phyloP scores from a whole-genome alignment of 2,329 filamentous ascomycete species.

The Arthrobotrys conoides region DNA sequence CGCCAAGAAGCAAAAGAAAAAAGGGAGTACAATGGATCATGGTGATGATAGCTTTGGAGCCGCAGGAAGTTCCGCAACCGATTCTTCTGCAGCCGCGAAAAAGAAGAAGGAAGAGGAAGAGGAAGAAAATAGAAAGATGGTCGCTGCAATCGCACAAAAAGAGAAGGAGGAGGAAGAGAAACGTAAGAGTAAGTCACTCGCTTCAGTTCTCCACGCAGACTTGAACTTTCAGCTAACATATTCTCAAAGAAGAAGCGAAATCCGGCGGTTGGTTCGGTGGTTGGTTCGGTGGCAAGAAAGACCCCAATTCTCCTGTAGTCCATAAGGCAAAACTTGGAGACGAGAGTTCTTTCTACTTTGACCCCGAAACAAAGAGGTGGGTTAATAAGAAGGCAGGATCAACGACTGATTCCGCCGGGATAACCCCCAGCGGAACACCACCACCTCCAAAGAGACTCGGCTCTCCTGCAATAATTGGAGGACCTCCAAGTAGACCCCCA shows the following conservation, averaged over 20 bases:
- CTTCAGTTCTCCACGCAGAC: slow-evolving; percentile 29
- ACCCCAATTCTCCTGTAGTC: slow-evolving; percentile 75
- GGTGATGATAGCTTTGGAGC: slow-evolving; percentile 75
- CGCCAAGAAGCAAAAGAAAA: slow-evolving; percentile 74
- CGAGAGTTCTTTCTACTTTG: slow-evolving; percentile 91
- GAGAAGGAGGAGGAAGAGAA: slow-evolving; percentile 67
- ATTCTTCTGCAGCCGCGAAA: slow-evolving; percentile 71
- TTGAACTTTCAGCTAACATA: slow-evolving; percentile 67
- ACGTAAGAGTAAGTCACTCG: slow-evolving; percentile 71
- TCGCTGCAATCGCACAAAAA: slow-evolving; percentile 85
- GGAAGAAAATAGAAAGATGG: slow-evolving; percentile 84
- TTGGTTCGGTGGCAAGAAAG: slow-evolving; percentile 85
- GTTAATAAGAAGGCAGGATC: slow-evolving; percentile 91
- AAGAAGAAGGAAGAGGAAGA: slow-evolving; percentile 79
- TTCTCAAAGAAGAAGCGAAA: slow-evolving; percentile 27
- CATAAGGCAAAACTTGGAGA: slow-evolving; percentile 89
- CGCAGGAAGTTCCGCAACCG: not conserved
- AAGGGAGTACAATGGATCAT: slow-evolving; percentile 86
- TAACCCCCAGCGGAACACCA: slow-evolving; percentile 76
- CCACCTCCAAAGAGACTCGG: slow-evolving; percentile 78
- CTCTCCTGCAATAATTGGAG: slow-evolving; percentile 53
- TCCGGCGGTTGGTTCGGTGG: slow-evolving; percentile 80
- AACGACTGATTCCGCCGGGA: slow-evolving; percentile 72
- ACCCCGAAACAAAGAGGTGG: slow-evolving; percentile 97
- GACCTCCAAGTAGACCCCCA: slow-evolving; percentile 55